Base-by-base conservation (phyloP, 2,329 filamentous ascomycete species). In the Colletotrichum gloeosporioides region DNA sequence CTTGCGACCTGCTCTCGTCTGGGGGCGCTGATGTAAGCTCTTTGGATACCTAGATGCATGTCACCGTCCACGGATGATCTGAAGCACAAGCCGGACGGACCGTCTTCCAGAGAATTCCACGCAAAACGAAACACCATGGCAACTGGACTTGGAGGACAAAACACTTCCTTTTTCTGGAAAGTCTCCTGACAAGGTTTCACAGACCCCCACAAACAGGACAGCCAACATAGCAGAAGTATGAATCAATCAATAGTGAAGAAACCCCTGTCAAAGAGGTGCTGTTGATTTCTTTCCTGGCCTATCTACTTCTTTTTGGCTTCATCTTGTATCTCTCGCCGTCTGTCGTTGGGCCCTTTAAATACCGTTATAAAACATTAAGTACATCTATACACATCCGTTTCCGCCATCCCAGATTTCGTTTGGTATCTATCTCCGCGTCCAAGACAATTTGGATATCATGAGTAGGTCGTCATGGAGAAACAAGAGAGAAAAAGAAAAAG, bases 391-490 rank as follows among this genome's bases (percentile, higher is more conserved):
- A 22, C 44, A 53, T 53, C 36, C 57, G 27, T 67, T 18, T 10
- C 31, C 34, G 22, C 27, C 36, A 32, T 61, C 31, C 25, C 13
- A 22, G 27, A 13, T 10, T 31, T 61, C 36, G 36, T 63, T 61
- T 72, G 69, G 69, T 72, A 75, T 75, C 55, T 73, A 63, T 44
- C 63, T 39, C 67, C 57, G 22, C 8, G 49, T 31, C 32, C 27
- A 57, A 67, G 55, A 68, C 69, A 59, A 64, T 68, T 34, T 63
- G 70, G 62, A 71, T 68, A 68, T 75, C 69, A 68, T 75, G 34
- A 49, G 29, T 32, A 53, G n/a, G 55, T 66, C 73, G 36, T 72
- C 49, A 69, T 22, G 15, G 34, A 29, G n/a, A 25, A 64, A 29
- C 29, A 36, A 64, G 32, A 16, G 61, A 39, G 31, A 13, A 9